phyloP scores from a whole-genome alignment of 2,329 filamentous ascomycete genomes.

The Apiospora saccharicola region DNA sequence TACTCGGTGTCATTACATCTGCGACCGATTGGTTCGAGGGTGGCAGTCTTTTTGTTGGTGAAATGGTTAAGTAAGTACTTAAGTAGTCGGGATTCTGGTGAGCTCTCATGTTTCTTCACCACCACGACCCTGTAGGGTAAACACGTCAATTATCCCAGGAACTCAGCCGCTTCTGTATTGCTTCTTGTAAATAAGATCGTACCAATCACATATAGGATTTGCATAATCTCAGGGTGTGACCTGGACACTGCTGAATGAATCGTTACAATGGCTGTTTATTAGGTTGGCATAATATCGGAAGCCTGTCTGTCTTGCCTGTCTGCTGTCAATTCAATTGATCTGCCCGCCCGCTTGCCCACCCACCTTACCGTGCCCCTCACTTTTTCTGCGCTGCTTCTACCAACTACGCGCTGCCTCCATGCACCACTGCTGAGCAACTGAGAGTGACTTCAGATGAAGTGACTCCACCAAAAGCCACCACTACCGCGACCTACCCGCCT shows the following conservation, averaged over 20 bases:
- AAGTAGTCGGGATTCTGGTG: background rate
- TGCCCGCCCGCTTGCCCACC: background rate
- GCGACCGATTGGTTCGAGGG: no score
- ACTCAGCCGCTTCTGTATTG: background rate
- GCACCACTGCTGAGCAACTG: background rate
- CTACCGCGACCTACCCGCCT: conserved; percentile 20
- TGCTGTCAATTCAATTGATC: background rate
- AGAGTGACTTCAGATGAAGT: conserved; percentile 4
- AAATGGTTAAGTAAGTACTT: background rate
- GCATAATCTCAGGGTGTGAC: background rate
- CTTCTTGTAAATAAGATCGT: background rate
- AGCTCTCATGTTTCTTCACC: background rate
- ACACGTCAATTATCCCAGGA: background rate
- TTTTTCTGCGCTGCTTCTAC: conserved; percentile 18
- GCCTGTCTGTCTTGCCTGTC: background rate
- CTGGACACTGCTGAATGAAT: background rate
- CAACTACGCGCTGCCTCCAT: conserved; percentile 16
- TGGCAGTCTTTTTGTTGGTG: background rate
- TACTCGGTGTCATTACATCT: background rate
- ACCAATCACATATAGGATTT: background rate
- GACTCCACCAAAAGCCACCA: conserved; percentile 21
- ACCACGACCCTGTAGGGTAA: background rate
- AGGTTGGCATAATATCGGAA: background rate
- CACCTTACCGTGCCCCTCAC: conserved; percentile 12
- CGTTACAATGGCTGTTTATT: background rate